Percentiles rank a stretch among this genome's conserved stretches.
Conservation (phyloP, 108 stramenopile species). For the Parietichytrium sp. region DNA sequence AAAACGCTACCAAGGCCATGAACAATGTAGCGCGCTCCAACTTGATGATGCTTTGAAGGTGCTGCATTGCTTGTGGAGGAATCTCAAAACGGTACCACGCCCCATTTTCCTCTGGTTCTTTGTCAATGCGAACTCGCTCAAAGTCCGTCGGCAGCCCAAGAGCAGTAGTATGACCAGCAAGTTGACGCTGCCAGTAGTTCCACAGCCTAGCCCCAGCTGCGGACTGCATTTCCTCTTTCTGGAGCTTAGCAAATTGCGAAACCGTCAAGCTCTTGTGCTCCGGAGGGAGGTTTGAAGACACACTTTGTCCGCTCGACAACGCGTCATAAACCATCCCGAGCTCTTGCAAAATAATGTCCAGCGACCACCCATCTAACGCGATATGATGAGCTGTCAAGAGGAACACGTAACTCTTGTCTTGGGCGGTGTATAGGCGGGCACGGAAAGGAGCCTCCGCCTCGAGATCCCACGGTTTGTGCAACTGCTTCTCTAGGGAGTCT, state of each 20-base stretch:
- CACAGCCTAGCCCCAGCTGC: not conserved
- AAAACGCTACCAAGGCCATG: slow-evolving; percentile 33
- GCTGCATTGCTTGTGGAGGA: not conserved
- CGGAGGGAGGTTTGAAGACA: no score
- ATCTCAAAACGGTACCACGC: slow-evolving; percentile 6
- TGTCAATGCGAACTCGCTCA: no score
- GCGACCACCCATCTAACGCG: slow-evolving; percentile 22
- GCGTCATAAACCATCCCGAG: not conserved
- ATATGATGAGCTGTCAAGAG: slow-evolving; percentile 26
- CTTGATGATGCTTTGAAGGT: not conserved
- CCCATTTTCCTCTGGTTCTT: not conserved
- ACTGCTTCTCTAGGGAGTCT: not conserved
- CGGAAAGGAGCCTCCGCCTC: not conserved
- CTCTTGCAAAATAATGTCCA: not conserved
- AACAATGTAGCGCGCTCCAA: not conserved
- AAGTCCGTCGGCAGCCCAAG: not conserved
- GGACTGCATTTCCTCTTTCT: slow-evolving; percentile 33
- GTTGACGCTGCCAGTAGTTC: slow-evolving; percentile 14
- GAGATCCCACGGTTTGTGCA: not conserved
- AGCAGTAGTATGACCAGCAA: not conserved
- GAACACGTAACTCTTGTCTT: not conserved
- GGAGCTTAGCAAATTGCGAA: slow-evolving; percentile 7
- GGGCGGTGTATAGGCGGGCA: not conserved
- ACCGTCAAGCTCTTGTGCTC: not conserved
- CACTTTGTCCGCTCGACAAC: not conserved